Percentiles rank a stretch among this genome's conserved stretches.
Evolutionary conservation across 176 grass and related monocot genomes (phyloP).

Genomic region (Musa acuminata): DNA sequence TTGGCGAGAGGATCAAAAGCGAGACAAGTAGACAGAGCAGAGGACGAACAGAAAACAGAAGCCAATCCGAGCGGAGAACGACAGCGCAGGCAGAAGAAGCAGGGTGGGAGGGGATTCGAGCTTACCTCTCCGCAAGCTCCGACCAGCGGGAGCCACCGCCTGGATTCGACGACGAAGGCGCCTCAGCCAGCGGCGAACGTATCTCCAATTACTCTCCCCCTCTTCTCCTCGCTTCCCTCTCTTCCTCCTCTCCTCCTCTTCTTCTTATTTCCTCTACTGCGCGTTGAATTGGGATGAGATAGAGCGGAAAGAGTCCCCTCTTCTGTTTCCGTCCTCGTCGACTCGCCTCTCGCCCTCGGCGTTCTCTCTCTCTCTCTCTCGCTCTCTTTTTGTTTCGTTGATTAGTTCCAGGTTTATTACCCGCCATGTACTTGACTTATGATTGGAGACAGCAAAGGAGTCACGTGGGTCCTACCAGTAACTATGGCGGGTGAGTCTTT

Average conservation of each 20-base stretch:
- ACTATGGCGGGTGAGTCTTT: too few species aligned
- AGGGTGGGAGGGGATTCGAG: neutral
- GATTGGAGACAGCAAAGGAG: too few species aligned
- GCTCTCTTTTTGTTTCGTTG: neutral
- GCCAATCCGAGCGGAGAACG: neutral
- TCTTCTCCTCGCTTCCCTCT: neutral
- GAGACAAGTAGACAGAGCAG: neutral
- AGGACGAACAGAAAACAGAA: too few species aligned
- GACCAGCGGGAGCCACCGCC: neutral
- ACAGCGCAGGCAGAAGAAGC: conserved; percentile 10
- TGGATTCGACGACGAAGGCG: too few species aligned
- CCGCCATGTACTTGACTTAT: too few species aligned
- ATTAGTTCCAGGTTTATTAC: neutral
- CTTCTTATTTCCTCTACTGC: neutral
- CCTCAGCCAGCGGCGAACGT: neutral
- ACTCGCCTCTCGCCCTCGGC: neutral
- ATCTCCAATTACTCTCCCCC: neutral
- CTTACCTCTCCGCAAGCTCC: conserved; percentile 11
- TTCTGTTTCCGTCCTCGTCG: neutral
- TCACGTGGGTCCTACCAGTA: too few species aligned
- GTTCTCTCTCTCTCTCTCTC: neutral
- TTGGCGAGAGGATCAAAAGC: neutral
- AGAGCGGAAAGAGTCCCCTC: neutral
- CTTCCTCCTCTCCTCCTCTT: neutral
- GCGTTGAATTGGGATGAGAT: neutral